Base-by-base conservation (phyloP, 345 rosid species). In the Bruguiera parviflora region DNA sequence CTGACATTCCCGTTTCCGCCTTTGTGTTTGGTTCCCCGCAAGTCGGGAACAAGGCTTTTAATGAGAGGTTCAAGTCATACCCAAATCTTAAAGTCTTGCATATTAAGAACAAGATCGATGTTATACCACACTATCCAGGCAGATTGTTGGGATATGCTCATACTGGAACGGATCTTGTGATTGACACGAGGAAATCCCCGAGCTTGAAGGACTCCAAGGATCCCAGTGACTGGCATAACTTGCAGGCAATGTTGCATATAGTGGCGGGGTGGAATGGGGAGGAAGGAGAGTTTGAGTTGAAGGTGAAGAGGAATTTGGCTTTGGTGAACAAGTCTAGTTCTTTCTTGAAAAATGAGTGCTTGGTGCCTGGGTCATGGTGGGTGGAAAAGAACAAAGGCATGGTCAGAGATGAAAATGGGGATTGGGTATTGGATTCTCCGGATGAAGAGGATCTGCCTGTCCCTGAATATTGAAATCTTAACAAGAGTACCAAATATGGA, bases 331-430 rank as follows among this genome's bases (percentile, higher is more conserved):
- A 93, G 71, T 87, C 91, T 15, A 76, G 85, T 24, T 91, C 77
- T 52, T 85, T 78, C 71, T 73, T 93, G 78, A 91, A 86, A 75
- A 86, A 82, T 69, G 96, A 93, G 76, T 86, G 77, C 27, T 61
- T 88, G 72, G 94, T 93, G 31, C 96, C 92, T 21, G 92, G 82
- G 16, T 77, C 86, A 0, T 93, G 98, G 98, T 91, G 97, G 96
- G 87, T 88, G 18, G 96, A 89, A 74, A 93, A 91, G 82, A 91
- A 93, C 82, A 93, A 85, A 81, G 96, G 98, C 33, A 43, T 91
- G 83, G 71, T 80, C 8, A 79, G 75, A 70, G 71, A 78, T 32
- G 85, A 80, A 53, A 78, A 83, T 49, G 97, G 94, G 0, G 91
- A 88, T 56, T 92, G 96, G 96, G 73, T 57, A 32, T 25, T 81